A percentile compares a stretch with the other conserved stretches of the same genome.
Evolutionary conservation across 495 filamentous ascomycete genomes (phyloP).

Genomic region (Hyaloscypha variabilis): DNA sequence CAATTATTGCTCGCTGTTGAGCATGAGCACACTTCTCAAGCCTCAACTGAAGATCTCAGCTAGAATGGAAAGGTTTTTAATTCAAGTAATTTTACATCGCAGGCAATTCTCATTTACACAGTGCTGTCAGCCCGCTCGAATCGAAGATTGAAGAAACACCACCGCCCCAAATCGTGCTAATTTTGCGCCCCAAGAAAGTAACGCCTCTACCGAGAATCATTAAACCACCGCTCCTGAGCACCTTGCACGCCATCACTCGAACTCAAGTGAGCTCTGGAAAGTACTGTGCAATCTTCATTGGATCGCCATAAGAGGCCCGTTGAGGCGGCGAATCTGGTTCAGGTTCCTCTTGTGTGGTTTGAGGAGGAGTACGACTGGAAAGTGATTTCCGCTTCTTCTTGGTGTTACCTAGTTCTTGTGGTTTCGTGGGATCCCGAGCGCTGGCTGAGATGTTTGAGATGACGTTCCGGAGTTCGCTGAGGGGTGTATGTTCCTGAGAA

Average conservation of each 20-base stretch:
- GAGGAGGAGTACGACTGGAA: not conserved
- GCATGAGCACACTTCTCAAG: not conserved
- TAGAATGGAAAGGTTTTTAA: not conserved
- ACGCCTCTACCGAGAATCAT: not conserved
- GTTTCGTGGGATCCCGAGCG: constrained; percentile 16
- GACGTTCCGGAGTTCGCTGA: not conserved
- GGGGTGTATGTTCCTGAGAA: not conserved
- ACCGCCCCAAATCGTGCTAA: not conserved
- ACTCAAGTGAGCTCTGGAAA: constrained; percentile 33
- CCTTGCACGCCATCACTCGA: not conserved
- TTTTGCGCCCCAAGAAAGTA: not conserved
- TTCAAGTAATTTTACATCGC: not conserved
- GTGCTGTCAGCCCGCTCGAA: not conserved
- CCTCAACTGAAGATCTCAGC: not conserved
- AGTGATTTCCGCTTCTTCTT: constrained; percentile 30
- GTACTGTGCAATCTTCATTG: constrained; percentile 32
- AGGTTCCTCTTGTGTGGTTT: not conserved
- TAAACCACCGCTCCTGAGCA: too few relatives aligned
- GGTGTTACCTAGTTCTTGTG: constrained; percentile 29
- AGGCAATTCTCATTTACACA: not conserved
- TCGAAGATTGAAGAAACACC: not conserved
- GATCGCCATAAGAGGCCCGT: constrained; percentile 28
- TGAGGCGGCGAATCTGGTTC: constrained; percentile 1
- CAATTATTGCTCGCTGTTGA: too few relatives aligned
- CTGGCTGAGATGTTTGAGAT: not conserved